phyloP scores from a whole-genome alignment of 371 early-diverging fungal species.

The Conidiobolus incongruus region DNA sequence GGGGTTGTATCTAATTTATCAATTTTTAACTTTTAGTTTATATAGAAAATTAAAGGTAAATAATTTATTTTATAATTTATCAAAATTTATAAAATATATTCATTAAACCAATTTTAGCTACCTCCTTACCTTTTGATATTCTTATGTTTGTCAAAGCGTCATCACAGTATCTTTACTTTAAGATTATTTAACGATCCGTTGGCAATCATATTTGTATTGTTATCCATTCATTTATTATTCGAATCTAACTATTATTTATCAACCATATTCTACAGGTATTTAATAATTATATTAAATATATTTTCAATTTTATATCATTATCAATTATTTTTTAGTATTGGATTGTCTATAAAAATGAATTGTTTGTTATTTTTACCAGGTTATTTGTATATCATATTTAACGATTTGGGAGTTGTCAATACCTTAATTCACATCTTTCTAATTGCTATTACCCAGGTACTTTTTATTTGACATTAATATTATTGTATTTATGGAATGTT shows the following conservation, averaged over 20 bases:
- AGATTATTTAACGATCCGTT: constrained; percentile 82
- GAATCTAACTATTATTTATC: constrained; percentile 20
- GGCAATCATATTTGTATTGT: constrained; percentile 58
- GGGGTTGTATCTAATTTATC: constrained; percentile 38
- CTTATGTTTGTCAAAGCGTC: constrained; percentile 43
- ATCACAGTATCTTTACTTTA: constrained; percentile 78
- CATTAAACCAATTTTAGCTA: constrained; percentile 11
- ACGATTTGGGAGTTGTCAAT: constrained; percentile 20
- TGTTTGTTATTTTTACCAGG: constrained; percentile 74
- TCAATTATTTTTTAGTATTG: constrained; percentile 24
- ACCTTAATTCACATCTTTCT: constrained; percentile 20
- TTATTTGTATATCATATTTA: constrained; percentile 40
- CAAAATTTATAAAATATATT: not conserved
- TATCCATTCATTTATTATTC: constrained; percentile 30
- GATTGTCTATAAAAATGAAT: constrained; percentile 83
- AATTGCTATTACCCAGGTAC: constrained; percentile 28
- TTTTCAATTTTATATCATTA: not conserved
- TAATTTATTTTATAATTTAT: not conserved
- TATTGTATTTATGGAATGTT: not conserved
- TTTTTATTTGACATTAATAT: not conserved
- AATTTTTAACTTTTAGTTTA: constrained; percentile 31
- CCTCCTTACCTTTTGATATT: constrained; percentile 36
- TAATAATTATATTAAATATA: not conserved
- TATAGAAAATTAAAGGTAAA: constrained; percentile 19
- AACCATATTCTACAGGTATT: constrained; percentile 36